These are phyloP conservation scores for Rhinocladiella mackenziei DNA, from an alignment of 2,329 filamentous ascomycete genomes.

Conservation along the genomic window DNA sequence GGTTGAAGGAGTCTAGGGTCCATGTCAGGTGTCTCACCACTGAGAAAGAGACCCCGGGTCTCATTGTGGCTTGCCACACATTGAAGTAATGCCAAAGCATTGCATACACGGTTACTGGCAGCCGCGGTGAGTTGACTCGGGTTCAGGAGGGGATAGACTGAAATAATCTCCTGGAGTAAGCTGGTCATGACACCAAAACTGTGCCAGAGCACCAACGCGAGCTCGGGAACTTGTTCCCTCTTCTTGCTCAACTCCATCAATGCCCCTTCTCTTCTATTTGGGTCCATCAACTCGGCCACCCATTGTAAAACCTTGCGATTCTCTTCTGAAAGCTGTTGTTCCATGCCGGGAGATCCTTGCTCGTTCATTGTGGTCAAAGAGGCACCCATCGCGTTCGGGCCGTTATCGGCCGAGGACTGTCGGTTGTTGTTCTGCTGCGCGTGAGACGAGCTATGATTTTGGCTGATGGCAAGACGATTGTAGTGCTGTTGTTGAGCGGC, in stretches of 20 bases:
- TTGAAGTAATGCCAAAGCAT: constrained; percentile 89
- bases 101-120: constrained; percentile 96
- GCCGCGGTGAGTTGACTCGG: constrained; percentile 95
- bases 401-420: constrained; percentile 23
- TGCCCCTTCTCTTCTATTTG: constrained; percentile 80
- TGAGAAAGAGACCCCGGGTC: constrained; percentile 86
- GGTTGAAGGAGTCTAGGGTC: background rate
- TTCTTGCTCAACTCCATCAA: constrained; percentile 97
- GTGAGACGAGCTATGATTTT: constrained; percentile 49
- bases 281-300: constrained; percentile 86
- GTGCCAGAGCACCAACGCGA: constrained; percentile 95
- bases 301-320: constrained; percentile 89
- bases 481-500: constrained; percentile 56
- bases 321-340: constrained; percentile 74
- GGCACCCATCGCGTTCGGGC: constrained; percentile 16
- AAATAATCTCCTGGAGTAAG: constrained; percentile 95
- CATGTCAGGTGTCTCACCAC: constrained; percentile 62
- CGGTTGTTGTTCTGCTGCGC: constrained; percentile 19
- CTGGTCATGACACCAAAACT: constrained; percentile 99
- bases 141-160: constrained; percentile 93
- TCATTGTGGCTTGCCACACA: constrained; percentile 98
- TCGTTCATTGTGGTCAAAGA: constrained; percentile 26
- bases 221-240: constrained; percentile 92
- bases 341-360: constrained; percentile 42
- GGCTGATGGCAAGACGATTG: constrained; percentile 64